Conservation (phyloP, 352 stramenopile species). For the Pythium rishiriense region DNA sequence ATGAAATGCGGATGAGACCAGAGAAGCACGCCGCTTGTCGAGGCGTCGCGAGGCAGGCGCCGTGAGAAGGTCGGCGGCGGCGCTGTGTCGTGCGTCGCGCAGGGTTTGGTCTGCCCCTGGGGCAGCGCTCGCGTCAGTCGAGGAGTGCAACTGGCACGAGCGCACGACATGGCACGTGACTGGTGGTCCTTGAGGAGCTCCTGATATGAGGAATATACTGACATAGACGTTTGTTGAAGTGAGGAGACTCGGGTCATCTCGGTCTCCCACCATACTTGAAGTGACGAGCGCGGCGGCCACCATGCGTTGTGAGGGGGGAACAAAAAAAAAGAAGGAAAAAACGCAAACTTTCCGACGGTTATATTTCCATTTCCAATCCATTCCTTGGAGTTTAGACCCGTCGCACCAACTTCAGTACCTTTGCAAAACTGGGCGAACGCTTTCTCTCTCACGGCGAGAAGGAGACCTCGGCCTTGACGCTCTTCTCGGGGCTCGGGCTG, state of each 20-base stretch:
- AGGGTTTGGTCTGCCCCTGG: slow-evolving; percentile 3
- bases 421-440: neutral
- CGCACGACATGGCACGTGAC: neutral
- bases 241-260: neutral
- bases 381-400: neutral
- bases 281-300: no score
- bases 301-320: neutral
- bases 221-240: neutral
- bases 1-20: neutral
- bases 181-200: neutral
- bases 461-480: slow-evolving; percentile 24
- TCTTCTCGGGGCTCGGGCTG: slow-evolving; percentile 27
- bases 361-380: neutral
- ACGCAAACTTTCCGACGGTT: neutral
- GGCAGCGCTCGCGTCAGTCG: neutral
- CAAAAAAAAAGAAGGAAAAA: slow-evolving; percentile 3
- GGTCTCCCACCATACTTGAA: no score
- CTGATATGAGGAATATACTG: neutral
- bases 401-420: slow-evolving; percentile 11
- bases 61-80: neutral
- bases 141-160: neutral
- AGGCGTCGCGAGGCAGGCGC: neutral
- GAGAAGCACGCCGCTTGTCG: no score
- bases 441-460: slow-evolving; percentile 8
- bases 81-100: neutral